Evolutionary conservation across 2,329 filamentous ascomycete genomes (phyloP).

Genomic region (Neonectria ditissima): DNA sequence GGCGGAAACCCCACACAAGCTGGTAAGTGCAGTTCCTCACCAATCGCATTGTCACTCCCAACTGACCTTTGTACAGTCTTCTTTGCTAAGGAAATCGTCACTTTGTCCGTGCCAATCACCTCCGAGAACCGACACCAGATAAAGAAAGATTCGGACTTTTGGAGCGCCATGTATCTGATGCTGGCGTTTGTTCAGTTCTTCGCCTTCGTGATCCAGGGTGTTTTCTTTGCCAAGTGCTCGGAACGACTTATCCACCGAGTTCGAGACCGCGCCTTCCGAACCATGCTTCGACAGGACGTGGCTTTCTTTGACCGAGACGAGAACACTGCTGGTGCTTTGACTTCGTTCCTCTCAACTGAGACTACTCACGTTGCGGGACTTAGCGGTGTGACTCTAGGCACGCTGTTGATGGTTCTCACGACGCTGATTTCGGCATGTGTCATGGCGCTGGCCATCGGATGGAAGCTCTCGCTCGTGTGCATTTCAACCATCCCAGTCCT

Average conservation of each 20-base stretch:
- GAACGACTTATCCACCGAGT: constrained; percentile 87
- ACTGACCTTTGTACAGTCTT: constrained; percentile 72
- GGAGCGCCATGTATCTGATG: constrained; percentile 90
- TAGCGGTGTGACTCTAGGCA: constrained; percentile 88
- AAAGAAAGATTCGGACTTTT: constrained; percentile 81
- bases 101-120: constrained; percentile 68
- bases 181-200: constrained; percentile 80
- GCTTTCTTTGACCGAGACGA: constrained; percentile 90
- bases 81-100: constrained; percentile 88
- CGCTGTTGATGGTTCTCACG: constrained; percentile 82
- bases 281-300: constrained; percentile 93
- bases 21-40: constrained; percentile 35
- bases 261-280: constrained; percentile 83
- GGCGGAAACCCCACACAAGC: constrained; percentile 77
- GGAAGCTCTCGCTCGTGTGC: constrained; percentile 89
- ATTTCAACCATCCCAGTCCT: constrained; percentile 82
- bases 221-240: constrained; percentile 86
- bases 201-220: constrained; percentile 74
- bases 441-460: constrained; percentile 80
- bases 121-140: constrained; percentile 65
- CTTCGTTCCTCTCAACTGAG: constrained; percentile 88
- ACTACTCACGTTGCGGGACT: constrained; percentile 90
- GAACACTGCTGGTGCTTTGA: constrained; percentile 89
- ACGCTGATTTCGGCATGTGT: constrained; percentile 81
- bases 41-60: background rate